A percentile compares a stretch with the other conserved stretches of the same genome.
Evolutionary conservation across 2,329 filamentous ascomycete genomes (phyloP).

Genomic region (Geoglossum cookeanum): DNA sequence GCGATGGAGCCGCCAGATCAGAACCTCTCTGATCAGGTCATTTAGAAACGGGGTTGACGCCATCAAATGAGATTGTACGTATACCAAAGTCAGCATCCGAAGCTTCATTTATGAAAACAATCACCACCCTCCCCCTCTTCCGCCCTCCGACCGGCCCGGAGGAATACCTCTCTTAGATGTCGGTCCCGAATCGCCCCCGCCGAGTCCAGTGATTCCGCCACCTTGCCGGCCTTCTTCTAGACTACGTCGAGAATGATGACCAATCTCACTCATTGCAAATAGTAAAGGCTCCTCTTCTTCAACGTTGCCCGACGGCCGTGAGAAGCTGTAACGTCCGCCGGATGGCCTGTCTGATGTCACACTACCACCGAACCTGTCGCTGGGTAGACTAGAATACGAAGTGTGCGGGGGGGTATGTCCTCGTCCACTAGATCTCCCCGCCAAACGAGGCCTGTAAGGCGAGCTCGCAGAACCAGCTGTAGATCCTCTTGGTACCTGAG

Average conservation of each 20-base stretch:
- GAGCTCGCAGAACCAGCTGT: neutral
- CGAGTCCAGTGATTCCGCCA: conserved; percentile 6
- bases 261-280: conserved; percentile 28
- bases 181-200: neutral
- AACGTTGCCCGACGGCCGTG: conserved; percentile 12
- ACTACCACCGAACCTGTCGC: conserved; percentile 19
- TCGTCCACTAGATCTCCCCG: neutral
- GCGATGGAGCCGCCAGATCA: neutral
- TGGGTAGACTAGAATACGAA: conserved; percentile 8
- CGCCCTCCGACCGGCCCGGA: neutral
- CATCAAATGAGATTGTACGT: neutral
- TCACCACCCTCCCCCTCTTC: conserved; percentile 1
- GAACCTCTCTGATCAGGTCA: neutral
- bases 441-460: neutral
- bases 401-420: conserved; percentile 11
- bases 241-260: conserved; percentile 19
- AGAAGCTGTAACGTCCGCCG: conserved; percentile 18
- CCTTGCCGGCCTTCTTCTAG: conserved; percentile 22
- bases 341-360: conserved; percentile 21
- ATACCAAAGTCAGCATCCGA: neutral
- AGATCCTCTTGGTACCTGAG: neutral
- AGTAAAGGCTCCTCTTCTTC: conserved; percentile 26
- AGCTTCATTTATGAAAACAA: neutral
- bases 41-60: neutral
- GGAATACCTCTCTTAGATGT: neutral